phyloP scores from a whole-genome alignment of 768 basidiomycete species.

The Mycena alexandri region DNA sequence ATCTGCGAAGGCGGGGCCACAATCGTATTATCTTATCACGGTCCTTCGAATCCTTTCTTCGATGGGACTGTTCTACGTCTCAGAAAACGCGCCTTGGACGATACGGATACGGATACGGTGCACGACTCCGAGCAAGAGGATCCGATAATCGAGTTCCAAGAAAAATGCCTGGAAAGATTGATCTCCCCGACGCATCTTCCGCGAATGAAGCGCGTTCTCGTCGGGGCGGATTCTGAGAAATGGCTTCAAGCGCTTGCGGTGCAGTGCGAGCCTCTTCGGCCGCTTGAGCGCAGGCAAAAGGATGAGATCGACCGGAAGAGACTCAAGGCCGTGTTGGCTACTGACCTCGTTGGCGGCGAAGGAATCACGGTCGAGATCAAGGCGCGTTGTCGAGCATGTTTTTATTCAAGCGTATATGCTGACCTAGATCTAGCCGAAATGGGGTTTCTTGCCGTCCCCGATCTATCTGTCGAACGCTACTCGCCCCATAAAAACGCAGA shows the following conservation, averaged over 20 bases:
- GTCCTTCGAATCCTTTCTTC: slow-evolving; percentile 64
- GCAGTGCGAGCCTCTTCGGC: slow-evolving; percentile 64
- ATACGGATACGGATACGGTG: neutral
- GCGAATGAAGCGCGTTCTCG: slow-evolving; percentile 60
- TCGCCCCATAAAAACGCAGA: slow-evolving; percentile 68
- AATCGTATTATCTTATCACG: slow-evolving; percentile 87
- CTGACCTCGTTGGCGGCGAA: slow-evolving; percentile 78
- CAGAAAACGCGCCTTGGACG: slow-evolving; percentile 62
- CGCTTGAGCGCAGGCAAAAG: slow-evolving; percentile 63
- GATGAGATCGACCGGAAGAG: slow-evolving; percentile 71
- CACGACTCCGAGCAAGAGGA: slow-evolving; percentile 48
- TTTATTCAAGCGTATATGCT: slow-evolving; percentile 2
- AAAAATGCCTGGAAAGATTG: slow-evolving; percentile 71
- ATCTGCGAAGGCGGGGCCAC: slow-evolving; percentile 94
- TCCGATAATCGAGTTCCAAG: slow-evolving; percentile 67
- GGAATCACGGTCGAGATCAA: slow-evolving; percentile 91
- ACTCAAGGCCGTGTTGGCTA: slow-evolving; percentile 77
- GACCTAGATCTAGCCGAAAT: slow-evolving; percentile 81
- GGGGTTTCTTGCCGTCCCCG: slow-evolving; percentile 88
- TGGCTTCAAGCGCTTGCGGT: slow-evolving; percentile 74
- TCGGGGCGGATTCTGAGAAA: slow-evolving; percentile 47
- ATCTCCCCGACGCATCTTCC: slow-evolving; percentile 74
- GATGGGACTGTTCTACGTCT: slow-evolving; percentile 81
- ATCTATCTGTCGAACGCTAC: slow-evolving; percentile 72
- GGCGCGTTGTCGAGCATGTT: slow-evolving; percentile 56